These are phyloP conservation scores for Polychaeton citri DNA, from an alignment of 2,329 filamentous ascomycete genomes.

Conservation along the genomic window DNA sequence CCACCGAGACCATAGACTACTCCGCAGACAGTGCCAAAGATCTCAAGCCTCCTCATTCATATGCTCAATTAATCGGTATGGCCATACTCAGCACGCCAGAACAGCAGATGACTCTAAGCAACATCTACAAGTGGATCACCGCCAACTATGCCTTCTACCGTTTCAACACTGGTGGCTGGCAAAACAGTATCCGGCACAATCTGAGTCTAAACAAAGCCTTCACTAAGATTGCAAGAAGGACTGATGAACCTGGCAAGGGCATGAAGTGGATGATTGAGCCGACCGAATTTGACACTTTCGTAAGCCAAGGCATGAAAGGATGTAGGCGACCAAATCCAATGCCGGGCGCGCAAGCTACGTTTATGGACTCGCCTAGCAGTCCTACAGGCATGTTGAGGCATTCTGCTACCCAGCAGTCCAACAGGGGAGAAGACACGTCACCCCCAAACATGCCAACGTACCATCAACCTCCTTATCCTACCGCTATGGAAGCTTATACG, in stretches of 20 bases:
- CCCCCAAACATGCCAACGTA: slow-evolving; percentile 19
- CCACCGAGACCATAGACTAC: slow-evolving; percentile 52
- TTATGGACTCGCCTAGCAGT: slow-evolving; percentile 30
- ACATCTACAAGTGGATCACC: slow-evolving; percentile 90
- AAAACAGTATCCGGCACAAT: slow-evolving; percentile 97
- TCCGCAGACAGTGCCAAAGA: slow-evolving; percentile 76
- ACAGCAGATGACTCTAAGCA: slow-evolving; percentile 77
- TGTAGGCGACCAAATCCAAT: slow-evolving; percentile 25
- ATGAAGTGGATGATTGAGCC: slow-evolving; percentile 97
- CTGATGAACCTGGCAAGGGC: slow-evolving; percentile 91
- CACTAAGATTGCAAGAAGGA: slow-evolving; percentile 80
- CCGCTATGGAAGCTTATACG: slow-evolving; percentile 39
- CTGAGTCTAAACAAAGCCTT: slow-evolving; percentile 90
- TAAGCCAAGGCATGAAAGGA: slow-evolving; percentile 47
- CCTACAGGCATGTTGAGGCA: slow-evolving; percentile 40
- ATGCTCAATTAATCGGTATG: slow-evolving; percentile 92
- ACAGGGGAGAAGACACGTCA: slow-evolving; percentile 16
- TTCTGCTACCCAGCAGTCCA: background rate
- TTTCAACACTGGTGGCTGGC: slow-evolving; percentile 77
- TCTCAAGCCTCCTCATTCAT: slow-evolving; percentile 90
- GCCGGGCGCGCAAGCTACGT: slow-evolving; percentile 21
- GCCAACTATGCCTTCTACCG: slow-evolving; percentile 88
- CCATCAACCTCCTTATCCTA: slow-evolving; percentile 35
- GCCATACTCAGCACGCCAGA: slow-evolving; percentile 80
- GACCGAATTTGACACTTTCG: slow-evolving; percentile 75